Percentiles rank a stretch among this genome's conserved stretches.
Conservation (phyloP, 768 basidiomycete genomes). For the Austroboletus eburneus region DNA sequence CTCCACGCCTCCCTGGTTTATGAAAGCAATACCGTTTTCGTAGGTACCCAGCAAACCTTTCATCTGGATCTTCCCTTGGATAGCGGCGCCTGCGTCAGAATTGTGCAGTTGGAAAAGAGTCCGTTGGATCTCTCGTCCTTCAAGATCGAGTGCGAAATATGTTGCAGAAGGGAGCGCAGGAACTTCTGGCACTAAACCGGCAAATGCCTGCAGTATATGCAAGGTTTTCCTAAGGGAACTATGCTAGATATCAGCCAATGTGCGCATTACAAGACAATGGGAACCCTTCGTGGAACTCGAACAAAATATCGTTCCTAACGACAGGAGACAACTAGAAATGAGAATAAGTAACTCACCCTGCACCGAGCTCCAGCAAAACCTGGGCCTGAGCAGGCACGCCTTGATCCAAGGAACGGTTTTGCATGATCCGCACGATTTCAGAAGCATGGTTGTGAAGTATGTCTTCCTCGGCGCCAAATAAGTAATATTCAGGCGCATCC, state of each 20-base stretch:
- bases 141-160: slow-evolving; percentile 93
- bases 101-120: slow-evolving; percentile 64
- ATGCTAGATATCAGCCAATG: slow-evolving; percentile 10
- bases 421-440: slow-evolving; percentile 75
- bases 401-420: slow-evolving; percentile 30
- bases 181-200: slow-evolving; percentile 43
- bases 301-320: not conserved
- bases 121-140: slow-evolving; percentile 78
- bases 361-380: slow-evolving; percentile 86
- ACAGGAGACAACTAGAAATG: not conserved
- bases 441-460: slow-evolving; percentile 69
- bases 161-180: slow-evolving; percentile 50
- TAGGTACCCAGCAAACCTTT: slow-evolving; percentile 92
- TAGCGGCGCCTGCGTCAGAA: slow-evolving; percentile 57
- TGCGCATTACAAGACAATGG: not conserved
- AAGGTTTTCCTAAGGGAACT: slow-evolving; percentile 90
- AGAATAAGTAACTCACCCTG: slow-evolving; percentile 59
- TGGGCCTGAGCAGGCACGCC: slow-evolving; percentile 46
- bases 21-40: slow-evolving; percentile 80
- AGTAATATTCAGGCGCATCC: slow-evolving; percentile 78
- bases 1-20: slow-evolving; percentile 42
- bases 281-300: not conserved
- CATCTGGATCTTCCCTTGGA: slow-evolving; percentile 69
- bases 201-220: slow-evolving; percentile 69
- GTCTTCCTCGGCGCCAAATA: slow-evolving; percentile 84